Percentiles rank a stretch among this genome's conserved stretches.
Conservation (phyloP, 1,139 yeast species). For the Tardiomyces blankii region DNA sequence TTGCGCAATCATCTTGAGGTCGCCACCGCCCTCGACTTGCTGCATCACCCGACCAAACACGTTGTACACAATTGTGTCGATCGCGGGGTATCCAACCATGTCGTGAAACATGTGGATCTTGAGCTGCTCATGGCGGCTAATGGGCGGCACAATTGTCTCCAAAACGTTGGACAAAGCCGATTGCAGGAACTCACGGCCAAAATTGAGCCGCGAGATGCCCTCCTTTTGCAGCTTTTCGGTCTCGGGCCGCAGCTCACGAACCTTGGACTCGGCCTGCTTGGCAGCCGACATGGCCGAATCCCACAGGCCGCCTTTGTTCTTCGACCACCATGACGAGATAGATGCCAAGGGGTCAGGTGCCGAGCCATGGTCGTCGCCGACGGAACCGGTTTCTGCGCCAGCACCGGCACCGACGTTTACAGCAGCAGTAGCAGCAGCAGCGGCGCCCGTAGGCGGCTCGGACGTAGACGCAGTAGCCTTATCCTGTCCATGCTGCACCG, state of each 20-base stretch:
- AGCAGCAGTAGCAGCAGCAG: constrained; percentile 5
- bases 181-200: constrained; percentile 26
- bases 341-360: constrained; percentile 52
- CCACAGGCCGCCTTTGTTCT: constrained; percentile 30
- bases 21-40: constrained; percentile 84
- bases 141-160: constrained; percentile 46
- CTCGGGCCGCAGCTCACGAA: constrained; percentile 25
- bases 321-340: constrained; percentile 59
- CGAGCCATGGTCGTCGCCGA: constrained; percentile 4
- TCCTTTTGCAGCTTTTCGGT: constrained; percentile 13
- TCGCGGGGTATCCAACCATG: constrained; percentile 55
- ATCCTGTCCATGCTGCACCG: too few species aligned
- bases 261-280: constrained; percentile 35
- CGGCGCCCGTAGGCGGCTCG: constrained; percentile 1
- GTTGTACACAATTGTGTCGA: constrained; percentile 51
- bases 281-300: constrained; percentile 56
- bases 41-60: constrained; percentile 77
- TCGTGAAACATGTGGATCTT: constrained; percentile 79
- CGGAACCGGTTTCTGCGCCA: constrained; percentile 2
- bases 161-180: constrained; percentile 36
- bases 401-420: constrained; percentile 2
- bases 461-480: too few species aligned
- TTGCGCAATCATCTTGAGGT: constrained; percentile 38
- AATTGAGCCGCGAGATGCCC: constrained; percentile 14
- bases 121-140: constrained; percentile 54